Evolutionary conservation across 1,139 yeast species (phyloP), one percentile per base, ranked within the genome.

Genomic region (Torulaspora pretoriensis): DNA sequence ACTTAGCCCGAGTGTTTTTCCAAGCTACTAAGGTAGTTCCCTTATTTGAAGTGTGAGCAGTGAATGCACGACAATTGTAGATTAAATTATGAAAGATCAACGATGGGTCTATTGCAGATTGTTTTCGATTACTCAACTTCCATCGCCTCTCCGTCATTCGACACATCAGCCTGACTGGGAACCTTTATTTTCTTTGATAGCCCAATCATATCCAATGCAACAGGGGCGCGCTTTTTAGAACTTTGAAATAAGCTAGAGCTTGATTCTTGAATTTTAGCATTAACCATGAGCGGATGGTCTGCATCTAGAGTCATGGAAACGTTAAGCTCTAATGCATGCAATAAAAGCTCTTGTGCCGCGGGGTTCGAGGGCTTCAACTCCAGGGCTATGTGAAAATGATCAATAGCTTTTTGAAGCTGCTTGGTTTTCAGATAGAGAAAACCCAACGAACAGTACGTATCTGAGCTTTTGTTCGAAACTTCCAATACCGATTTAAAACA

Each of bases 361-460:
- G 94, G 84, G 60, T 92, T 96, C 30, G 80, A 76, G 0, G 96
- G 94, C 8, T 80, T 67, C 4, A 90, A 69, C 0, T 95, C 86
- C 39, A 94, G 70, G 0, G 97, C 94, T 55, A 78, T 81, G 61
- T 92, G 97, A 42, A 92, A 70, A 32, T 76, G 72, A 49, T 83
- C 86, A 31, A 90, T 81, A 0, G 97, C 94, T 53, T 78, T 78
- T 45, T 73, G 72, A 25, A 73, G 59, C 44, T 81, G 73, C 1
- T 87, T 88, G 46, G 80, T 68, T 59, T 84, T 88, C 58, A 94
- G 70, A 60, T 88, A 74, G 2, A 90, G 80, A 41, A 90, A 73
- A 0, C 96, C 98, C 60, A 92, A 78, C 0, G 97, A 89, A 1
- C 96, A 75, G 52, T 84, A 77, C 5, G 87, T 73, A 55, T 84